A percentile compares a stretch with the other conserved stretches of the same genome.
Evolutionary conservation across 2,329 filamentous ascomycete species (phyloP).

Genomic region (Knoxdaviesia proteae): DNA sequence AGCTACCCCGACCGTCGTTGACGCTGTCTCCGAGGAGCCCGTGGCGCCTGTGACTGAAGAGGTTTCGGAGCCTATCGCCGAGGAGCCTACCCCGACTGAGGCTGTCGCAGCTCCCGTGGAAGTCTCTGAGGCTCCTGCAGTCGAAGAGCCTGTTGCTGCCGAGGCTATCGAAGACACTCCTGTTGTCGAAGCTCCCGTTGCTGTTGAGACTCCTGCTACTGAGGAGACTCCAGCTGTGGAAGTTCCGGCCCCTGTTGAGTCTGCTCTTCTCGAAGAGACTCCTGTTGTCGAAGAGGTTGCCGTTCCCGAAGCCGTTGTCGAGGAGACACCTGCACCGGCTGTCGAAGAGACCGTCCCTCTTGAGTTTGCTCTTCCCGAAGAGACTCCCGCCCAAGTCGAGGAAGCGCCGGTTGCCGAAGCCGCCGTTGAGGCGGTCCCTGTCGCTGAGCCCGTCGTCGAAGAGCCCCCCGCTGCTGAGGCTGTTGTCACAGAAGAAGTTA

Average conservation of each 20-base stretch:
- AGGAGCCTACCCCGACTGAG: background rate
- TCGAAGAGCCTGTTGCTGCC: background rate
- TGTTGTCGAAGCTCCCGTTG: background rate
- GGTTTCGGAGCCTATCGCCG: background rate
- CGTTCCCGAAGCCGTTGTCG: background rate
- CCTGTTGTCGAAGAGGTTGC: constrained; percentile 4
- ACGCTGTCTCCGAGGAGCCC: background rate
- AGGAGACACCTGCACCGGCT: too few species aligned
- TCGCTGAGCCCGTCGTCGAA: too few species aligned
- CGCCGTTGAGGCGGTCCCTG: too few species aligned
- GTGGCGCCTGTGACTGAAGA: background rate
- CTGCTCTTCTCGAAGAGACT: constrained; percentile 2
- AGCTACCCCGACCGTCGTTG: background rate
- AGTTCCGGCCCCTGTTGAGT: background rate
- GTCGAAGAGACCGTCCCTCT: too few species aligned
- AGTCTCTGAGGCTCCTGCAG: background rate
- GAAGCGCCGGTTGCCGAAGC: constrained; percentile 2
- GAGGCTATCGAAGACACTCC: background rate
- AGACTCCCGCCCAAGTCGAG: constrained; percentile 1
- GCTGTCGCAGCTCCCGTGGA: background rate
- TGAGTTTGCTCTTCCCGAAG: too few species aligned
- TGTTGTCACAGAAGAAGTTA: too few species aligned
- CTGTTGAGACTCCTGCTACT: background rate
- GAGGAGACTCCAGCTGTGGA: background rate
- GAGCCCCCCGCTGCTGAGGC: too few species aligned